Base-by-base conservation (phyloP, 352 stramenopile genomes). In the Phytophthora idaei region DNA sequence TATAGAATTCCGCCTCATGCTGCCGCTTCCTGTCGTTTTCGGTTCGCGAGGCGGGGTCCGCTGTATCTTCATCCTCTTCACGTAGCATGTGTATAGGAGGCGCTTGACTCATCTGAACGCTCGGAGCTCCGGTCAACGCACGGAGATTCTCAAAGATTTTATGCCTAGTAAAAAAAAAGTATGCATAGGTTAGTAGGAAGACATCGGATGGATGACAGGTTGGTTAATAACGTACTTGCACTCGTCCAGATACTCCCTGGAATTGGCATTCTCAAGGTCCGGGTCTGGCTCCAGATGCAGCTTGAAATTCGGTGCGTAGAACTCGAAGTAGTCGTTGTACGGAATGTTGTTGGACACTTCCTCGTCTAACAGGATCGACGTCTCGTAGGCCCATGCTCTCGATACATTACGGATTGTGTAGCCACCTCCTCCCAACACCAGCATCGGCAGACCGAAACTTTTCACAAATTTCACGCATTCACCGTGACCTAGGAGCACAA, bases 331-430 rank as follows among this genome's bases (percentile, higher is more conserved):
- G 63, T 92, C 84, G 60, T 92, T 94, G 80, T 89, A 91, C 9
- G 83, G 85, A 51, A 94, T 88, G 64, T 90, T 88, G 73, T 94
- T 89, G 50, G 78, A 90, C 4, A 94, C 80, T 50, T 90, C 76
- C 67, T 91, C 76, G n/a, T 90, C 84, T 25, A 97, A 47, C 9
- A 99, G 71, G 27, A 99, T 95, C 0, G 93, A 90, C 5, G 97
- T 99, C 74, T 99, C 97, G 72, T 98, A 99, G 1, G 96, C 93
- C 98, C 97, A 99, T 41, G 94, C 98, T 34, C 97, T 76, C 14
- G 87, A 85, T 12, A 97, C 89, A 62, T 97, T 97, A 37, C 88
- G 87, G 45, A 94, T 93, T 31, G 82, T 93, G 68, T 96, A 97
- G 10, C 88, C 89, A 47, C 89, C 87, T 21, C 90, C 90, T 52